Base-by-base conservation (phyloP, 1,284 basidiomycete species). In the Cryptococcus maquisensis region DNA sequence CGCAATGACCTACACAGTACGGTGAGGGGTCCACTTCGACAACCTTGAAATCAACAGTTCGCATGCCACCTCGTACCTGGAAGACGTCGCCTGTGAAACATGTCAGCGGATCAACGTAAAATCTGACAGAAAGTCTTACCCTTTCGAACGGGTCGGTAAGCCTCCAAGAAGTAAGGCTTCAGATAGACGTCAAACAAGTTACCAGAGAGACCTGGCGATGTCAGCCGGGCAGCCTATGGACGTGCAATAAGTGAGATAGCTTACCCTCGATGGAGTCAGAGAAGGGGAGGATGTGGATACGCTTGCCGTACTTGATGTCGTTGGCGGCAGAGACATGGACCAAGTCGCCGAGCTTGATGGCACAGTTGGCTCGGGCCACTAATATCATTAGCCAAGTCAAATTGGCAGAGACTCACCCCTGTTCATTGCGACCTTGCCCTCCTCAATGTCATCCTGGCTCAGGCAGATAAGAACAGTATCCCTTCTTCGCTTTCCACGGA, bases 251-350 rank as follows among this genome's bases (percentile, higher is more conserved):
- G 13, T 6, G 16, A n/a, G 16, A 40, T 15, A n/a, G 56, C 68
- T 49, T 36, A 76, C 90, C 96, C 79, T 98, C 96, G 61, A 98
- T 82, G 10, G 95, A 98, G 80, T 99, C 96, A 69, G 98, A 94
- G 71, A 99, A 98, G 12, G 96, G 96, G 23, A 99, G 81, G 52
- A 98, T 84, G 75, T 98, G 96, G 43, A 99, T 86, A 54, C 72
- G 87, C 78, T 98, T 98, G 67, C 96, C 96, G 76, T 99, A 99
- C 78, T 98, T 98, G 82, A 98, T 98, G 71, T 98, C 95, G 64
- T 89, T 84, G 75, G 94, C 97, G 63, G 92, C 86, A 71, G 98
- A 93, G 1, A 99, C 91, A 60, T 90, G 91, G 71, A 92, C 89
- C 44, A 98, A 82, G 76, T 99, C 96, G 47, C 90, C 95, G 43